phyloP scores from a whole-genome alignment of 1,284 basidiomycete genomes.

The Moesziomyces parantarcticus region DNA sequence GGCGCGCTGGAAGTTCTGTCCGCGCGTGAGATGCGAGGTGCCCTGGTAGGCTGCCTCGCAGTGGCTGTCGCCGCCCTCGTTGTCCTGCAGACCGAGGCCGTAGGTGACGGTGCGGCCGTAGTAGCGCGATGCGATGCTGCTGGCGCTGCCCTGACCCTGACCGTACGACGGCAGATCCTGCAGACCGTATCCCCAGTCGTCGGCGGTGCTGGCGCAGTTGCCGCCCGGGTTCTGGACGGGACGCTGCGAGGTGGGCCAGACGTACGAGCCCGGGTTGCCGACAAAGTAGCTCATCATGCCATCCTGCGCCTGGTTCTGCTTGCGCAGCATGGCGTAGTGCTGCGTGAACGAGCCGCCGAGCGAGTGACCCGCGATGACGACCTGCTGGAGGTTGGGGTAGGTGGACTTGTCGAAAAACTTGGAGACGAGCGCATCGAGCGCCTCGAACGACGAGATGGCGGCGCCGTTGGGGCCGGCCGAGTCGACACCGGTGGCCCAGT shows the following conservation, averaged over 20 bases:
- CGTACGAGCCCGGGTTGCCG: constrained; percentile 58
- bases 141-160: constrained; percentile 15
- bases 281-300: constrained; percentile 50
- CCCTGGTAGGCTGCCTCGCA: constrained; percentile 61
- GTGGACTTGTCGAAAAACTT: constrained; percentile 55
- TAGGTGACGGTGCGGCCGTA: constrained; percentile 50
- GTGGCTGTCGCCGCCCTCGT: constrained; percentile 57
- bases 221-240: constrained; percentile 39
- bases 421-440: constrained; percentile 53
- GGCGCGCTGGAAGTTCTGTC: constrained; percentile 51
- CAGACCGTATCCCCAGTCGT: constrained; percentile 46
- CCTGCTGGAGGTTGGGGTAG: constrained; percentile 55
- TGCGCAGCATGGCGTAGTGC: constrained; percentile 61
- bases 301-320: constrained; percentile 38
- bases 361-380: constrained; percentile 62
- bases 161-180: constrained; percentile 35
- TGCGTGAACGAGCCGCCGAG: constrained; percentile 57
- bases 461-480: constrained; percentile 45
- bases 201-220: constrained; percentile 28
- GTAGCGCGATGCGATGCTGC: constrained; percentile 47
- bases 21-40: constrained; percentile 51
- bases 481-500: constrained; percentile 45
- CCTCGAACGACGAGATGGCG: constrained; percentile 47
- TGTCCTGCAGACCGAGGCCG: constrained; percentile 48
- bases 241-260: constrained; percentile 45